Conservation (phyloP, 192 early-diverging fungal genomes). For the Gigaspora rosea region DNA sequence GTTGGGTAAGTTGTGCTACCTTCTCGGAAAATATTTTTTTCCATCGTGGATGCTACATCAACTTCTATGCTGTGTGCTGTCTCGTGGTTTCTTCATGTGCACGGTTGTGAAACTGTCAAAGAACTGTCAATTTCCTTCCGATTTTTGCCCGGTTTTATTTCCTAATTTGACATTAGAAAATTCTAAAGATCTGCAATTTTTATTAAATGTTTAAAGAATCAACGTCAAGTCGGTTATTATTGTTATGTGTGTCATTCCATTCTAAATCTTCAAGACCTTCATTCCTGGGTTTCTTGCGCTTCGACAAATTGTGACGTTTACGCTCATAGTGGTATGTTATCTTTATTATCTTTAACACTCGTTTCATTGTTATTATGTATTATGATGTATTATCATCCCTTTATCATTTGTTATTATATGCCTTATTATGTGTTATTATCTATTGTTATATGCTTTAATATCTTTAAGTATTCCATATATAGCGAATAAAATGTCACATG, state of each 20-base stretch:
- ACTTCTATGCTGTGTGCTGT: background rate
- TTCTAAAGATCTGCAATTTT: background rate
- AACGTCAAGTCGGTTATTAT: background rate
- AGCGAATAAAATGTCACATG: too few relatives aligned
- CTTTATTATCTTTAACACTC: background rate
- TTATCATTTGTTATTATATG: background rate
- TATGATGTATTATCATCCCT: too few relatives aligned
- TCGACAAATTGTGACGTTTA: background rate
- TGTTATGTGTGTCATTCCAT: background rate
- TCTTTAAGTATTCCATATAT: too few relatives aligned
- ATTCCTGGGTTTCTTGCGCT: background rate
- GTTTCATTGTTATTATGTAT: background rate
- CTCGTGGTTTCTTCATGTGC: background rate
- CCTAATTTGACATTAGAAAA: background rate
- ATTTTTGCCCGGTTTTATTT: too few relatives aligned
- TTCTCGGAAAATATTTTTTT: background rate
- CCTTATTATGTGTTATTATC: too few relatives aligned
- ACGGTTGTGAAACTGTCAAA: background rate
- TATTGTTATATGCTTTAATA: too few relatives aligned
- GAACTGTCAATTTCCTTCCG: too few relatives aligned
- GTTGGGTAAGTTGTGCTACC: slow-evolving; percentile 26
- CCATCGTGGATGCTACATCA: background rate
- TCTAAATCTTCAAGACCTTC: background rate
- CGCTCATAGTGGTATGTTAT: slow-evolving; percentile 7
- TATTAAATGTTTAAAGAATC: slow-evolving; percentile 2